Evolutionary conservation across 352 stramenopile species (phyloP).

Genomic region (Proteromonas lacertae): DNA sequence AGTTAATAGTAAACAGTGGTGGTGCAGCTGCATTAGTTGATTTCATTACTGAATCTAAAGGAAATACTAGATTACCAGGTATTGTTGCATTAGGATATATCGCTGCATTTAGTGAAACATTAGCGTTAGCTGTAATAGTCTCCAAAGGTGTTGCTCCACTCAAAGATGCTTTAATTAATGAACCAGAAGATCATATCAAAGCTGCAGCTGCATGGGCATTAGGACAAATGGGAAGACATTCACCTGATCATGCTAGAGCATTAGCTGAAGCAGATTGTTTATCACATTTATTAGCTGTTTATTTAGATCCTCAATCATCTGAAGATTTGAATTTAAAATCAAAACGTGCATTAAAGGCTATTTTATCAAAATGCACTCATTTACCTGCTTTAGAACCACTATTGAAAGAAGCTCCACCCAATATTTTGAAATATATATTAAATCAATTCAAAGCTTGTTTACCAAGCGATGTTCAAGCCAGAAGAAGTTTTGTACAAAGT

Average conservation of each 20-base stretch:
- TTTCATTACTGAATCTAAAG: constrained; percentile 41
- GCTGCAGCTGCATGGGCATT: constrained; percentile 65
- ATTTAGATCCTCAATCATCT: constrained; percentile 49
- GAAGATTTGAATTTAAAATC: constrained; percentile 66
- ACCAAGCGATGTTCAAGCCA: constrained; percentile 54
- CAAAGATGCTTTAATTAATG: constrained; percentile 52
- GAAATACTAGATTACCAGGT: constrained; percentile 58
- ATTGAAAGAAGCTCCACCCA: constrained; percentile 47
- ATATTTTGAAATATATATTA: constrained; percentile 78
- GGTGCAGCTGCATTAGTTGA: constrained; percentile 62
- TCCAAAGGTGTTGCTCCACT: constrained; percentile 57
- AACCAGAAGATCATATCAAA: constrained; percentile 76
- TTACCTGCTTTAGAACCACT: constrained; percentile 53
- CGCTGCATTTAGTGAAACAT: constrained; percentile 59
- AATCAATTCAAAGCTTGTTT: constrained; percentile 69
- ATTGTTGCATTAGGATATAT: constrained; percentile 82
- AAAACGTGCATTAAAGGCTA: constrained; percentile 60
- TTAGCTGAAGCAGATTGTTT: constrained; percentile 61
- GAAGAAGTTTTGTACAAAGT: constrained; percentile 53
- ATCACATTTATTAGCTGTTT: constrained; percentile 52
- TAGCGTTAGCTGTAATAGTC: constrained; percentile 63
- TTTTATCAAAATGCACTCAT: constrained; percentile 68
- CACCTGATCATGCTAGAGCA: constrained; percentile 50
- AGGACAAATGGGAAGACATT: constrained; percentile 62
- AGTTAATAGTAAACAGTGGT: constrained; percentile 69